A percentile compares a stretch with the other conserved stretches of the same genome.
Conservation (phyloP, 176 grass and related monocot genomes). For the Guadua angustifolia region DNA sequence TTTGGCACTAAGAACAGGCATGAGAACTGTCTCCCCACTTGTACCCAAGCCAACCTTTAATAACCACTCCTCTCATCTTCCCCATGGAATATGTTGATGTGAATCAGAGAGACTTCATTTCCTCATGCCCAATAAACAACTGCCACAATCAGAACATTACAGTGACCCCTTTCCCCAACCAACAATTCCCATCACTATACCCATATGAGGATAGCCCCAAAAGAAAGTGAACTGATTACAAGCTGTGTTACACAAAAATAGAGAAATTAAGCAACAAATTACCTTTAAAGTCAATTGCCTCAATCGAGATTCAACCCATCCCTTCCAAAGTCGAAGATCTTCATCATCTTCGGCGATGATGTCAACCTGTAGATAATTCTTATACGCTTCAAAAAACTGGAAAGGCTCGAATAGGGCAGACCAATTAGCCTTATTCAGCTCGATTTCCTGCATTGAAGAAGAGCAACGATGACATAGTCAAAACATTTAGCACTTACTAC, state of each 20-base stretch:
- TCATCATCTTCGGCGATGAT: constrained; percentile 71
- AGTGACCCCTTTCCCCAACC: background rate
- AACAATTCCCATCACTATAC: background rate
- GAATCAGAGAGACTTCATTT: background rate
- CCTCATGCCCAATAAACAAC: background rate
- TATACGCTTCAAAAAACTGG: constrained; percentile 89
- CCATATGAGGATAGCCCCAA: background rate
- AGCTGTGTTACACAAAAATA: background rate
- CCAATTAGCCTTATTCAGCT: constrained; percentile 84
- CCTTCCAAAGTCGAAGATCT: constrained; percentile 97
- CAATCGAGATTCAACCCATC: constrained; percentile 93
- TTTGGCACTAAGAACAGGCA: background rate
- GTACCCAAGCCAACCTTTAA: background rate
- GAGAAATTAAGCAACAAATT: background rate
- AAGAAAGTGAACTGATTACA: background rate
- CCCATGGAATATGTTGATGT: background rate
- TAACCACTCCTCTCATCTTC: background rate
- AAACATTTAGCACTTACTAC: constrained; percentile 37
- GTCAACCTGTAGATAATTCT: constrained; percentile 97
- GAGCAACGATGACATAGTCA: constrained; percentile 19
- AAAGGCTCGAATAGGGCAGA: constrained; percentile 76
- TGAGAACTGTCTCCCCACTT: background rate
- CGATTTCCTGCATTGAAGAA: constrained; percentile 73
- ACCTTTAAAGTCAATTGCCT: constrained; percentile 96
- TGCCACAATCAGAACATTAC: background rate